Evolutionary conservation across 2,329 filamentous ascomycete species (phyloP).

Genomic region (Xylariaceae sp.): DNA sequence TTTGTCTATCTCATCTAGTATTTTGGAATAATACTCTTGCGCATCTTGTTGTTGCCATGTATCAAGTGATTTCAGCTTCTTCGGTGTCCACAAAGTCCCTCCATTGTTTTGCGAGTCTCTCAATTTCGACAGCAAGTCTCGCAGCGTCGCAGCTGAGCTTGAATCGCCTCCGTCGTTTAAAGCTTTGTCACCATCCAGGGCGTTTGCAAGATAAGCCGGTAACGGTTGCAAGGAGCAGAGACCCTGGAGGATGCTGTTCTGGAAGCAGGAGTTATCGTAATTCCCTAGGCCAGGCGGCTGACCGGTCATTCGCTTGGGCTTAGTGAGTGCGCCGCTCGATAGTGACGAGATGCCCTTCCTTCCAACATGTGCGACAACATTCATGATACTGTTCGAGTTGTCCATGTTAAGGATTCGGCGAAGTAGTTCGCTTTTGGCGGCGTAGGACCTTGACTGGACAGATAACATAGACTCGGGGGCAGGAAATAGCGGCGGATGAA

Average conservation of each 20-base stretch:
- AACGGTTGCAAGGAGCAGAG: conserved; percentile 78
- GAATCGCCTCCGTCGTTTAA: conserved; percentile 38
- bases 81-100: conserved; percentile 80
- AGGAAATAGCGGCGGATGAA: conserved; percentile 54
- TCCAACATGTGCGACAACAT: conserved; percentile 63
- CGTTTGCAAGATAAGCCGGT: conserved; percentile 66
- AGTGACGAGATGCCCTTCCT: conserved; percentile 62
- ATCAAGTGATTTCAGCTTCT: conserved; percentile 86
- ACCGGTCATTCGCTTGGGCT: conserved; percentile 50
- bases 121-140: conserved; percentile 71
- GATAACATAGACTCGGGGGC: conserved; percentile 45
- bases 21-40: conserved; percentile 93
- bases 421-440: conserved; percentile 70
- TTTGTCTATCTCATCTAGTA: conserved; percentile 84
- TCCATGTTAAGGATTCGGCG: conserved; percentile 68
- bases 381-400: conserved; percentile 58
- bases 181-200: conserved; percentile 39
- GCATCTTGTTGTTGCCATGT: conserved; percentile 97
- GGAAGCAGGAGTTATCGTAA: conserved; percentile 94
- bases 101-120: conserved; percentile 75
- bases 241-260: conserved; percentile 92
- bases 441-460: conserved; percentile 52
- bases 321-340: conserved; percentile 53
- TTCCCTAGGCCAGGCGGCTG: conserved; percentile 79
- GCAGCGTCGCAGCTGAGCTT: conserved; percentile 59